A percentile compares a stretch with the other conserved stretches of the same genome.
Evolutionary conservation across 108 stramenopile species (phyloP).

Genomic region (Parmales sp.): DNA sequence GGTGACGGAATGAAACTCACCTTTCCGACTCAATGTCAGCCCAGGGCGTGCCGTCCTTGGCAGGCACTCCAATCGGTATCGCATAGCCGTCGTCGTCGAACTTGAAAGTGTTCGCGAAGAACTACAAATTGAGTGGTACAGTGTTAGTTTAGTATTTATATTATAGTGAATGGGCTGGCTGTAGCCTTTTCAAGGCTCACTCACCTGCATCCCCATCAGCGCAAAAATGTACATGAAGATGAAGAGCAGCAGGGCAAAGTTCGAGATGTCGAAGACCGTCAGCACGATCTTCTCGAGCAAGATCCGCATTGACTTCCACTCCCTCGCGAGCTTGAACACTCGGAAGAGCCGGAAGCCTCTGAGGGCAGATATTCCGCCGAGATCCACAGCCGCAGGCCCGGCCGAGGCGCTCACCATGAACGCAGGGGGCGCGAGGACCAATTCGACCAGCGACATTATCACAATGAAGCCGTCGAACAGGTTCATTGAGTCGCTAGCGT

Average conservation of each 20-base stretch:
- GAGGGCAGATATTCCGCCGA: conserved; percentile 36
- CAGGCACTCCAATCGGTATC: not conserved
- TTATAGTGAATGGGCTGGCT: too few relatives aligned
- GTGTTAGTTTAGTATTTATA: too few relatives aligned
- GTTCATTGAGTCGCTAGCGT: not conserved
- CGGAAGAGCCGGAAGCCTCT: conserved; percentile 39
- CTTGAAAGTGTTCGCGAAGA: conserved; percentile 50
- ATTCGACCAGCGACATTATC: conserved; percentile 40
- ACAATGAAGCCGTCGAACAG: conserved; percentile 57
- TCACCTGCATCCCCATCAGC: conserved; percentile 55
- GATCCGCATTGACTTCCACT: conserved; percentile 46
- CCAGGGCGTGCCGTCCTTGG: too few relatives aligned
- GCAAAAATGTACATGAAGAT: conserved; percentile 59
- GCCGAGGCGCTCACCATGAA: not conserved
- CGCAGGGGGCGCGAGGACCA: conserved; percentile 20
- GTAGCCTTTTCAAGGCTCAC: too few relatives aligned
- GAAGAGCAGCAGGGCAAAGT: conserved; percentile 45
- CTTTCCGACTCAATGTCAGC: too few relatives aligned
- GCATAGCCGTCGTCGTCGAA: conserved; percentile 18
- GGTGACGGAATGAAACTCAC: too few relatives aligned
- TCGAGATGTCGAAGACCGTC: conserved; percentile 43
- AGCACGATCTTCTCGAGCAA: conserved; percentile 40
- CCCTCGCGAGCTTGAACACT: conserved; percentile 54
- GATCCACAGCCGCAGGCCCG: conserved; percentile 13
- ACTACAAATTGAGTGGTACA: too few relatives aligned